Percentiles rank a stretch among this genome's conserved stretches.
Conservation (phyloP, 2,329 filamentous ascomycete genomes). For the Epichloe coenophiala region DNA sequence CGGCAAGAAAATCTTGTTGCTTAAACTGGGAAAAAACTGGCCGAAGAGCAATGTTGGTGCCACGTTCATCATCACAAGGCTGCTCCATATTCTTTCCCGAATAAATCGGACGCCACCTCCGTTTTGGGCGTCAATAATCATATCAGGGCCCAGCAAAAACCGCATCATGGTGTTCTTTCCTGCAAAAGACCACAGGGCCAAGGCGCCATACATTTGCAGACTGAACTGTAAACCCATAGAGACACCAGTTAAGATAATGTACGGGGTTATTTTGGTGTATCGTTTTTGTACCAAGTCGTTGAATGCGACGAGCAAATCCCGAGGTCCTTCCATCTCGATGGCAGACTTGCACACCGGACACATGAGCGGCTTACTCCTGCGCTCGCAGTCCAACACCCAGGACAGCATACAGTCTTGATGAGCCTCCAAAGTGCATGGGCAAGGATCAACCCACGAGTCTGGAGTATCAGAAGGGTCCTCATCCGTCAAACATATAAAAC, state of each 20-base stretch:
- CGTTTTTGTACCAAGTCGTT: slow-evolving; percentile 43
- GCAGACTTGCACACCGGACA: slow-evolving; percentile 84
- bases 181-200: slow-evolving; percentile 37
- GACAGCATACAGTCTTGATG: slow-evolving; percentile 82
- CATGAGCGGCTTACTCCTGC: slow-evolving; percentile 48
- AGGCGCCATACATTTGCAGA: slow-evolving; percentile 38
- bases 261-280: slow-evolving; percentile 42
- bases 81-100: slow-evolving; percentile 19
- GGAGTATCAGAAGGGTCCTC: slow-evolving; percentile 35
- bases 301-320: slow-evolving; percentile 56
- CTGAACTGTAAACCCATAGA: slow-evolving; percentile 35
- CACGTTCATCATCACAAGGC: slow-evolving; percentile 28
- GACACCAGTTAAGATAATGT: slow-evolving; percentile 51
- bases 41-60: slow-evolving; percentile 32
- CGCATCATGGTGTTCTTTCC: slow-evolving; percentile 30
- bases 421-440: slow-evolving; percentile 77
- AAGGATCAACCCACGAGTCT: slow-evolving; percentile 68
- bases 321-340: slow-evolving; percentile 63
- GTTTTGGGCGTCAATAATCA: slow-evolving; percentile 14
- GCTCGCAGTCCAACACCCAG: slow-evolving; percentile 87
- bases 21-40: slow-evolving; percentile 29
- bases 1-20: slow-evolving; percentile 28
- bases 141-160: slow-evolving; percentile 26
- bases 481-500: slow-evolving; percentile 51
- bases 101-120: slow-evolving; percentile 12